These are phyloP conservation scores for Teratosphaeria zuluensis DNA, from an alignment of 2,329 filamentous ascomycete genomes.

Conservation along the genomic window DNA sequence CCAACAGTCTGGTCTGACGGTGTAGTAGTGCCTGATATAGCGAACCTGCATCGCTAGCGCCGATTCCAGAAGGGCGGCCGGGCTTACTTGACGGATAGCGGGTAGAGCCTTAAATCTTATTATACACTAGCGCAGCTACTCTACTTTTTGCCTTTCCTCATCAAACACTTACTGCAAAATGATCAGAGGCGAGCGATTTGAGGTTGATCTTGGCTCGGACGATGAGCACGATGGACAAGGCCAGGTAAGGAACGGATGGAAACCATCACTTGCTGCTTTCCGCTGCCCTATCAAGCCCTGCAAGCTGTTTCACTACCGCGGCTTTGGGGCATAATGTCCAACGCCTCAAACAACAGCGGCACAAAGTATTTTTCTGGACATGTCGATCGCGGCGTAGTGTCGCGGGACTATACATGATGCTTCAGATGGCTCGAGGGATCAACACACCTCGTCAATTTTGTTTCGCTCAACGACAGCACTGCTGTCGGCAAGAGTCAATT, in stretches of 20 bases:
- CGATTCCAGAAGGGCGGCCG: neutral
- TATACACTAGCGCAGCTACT: neutral
- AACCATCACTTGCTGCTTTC: too few relatives aligned
- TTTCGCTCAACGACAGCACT: too few relatives aligned
- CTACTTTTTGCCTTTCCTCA: neutral
- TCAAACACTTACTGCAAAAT: constrained; percentile 7
- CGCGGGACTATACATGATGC: too few relatives aligned
- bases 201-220: constrained; percentile 46
- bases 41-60: neutral
- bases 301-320: too few relatives aligned
- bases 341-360: too few relatives aligned
- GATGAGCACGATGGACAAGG: constrained; percentile 19
- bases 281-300: too few relatives aligned
- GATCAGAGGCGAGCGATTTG: constrained; percentile 51
- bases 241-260: neutral
- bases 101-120: neutral
- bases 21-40: neutral
- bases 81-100: neutral
- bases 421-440: too few relatives aligned
- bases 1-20: neutral
- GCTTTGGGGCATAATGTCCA: too few relatives aligned
- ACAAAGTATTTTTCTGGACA: too few relatives aligned
- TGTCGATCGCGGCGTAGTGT: too few relatives aligned
- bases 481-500: too few relatives aligned
- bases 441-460: too few relatives aligned